These are phyloP conservation scores for Fusarium sarcochroum DNA, from an alignment of 2,329 filamentous ascomycete genomes.

Conservation along the genomic window DNA sequence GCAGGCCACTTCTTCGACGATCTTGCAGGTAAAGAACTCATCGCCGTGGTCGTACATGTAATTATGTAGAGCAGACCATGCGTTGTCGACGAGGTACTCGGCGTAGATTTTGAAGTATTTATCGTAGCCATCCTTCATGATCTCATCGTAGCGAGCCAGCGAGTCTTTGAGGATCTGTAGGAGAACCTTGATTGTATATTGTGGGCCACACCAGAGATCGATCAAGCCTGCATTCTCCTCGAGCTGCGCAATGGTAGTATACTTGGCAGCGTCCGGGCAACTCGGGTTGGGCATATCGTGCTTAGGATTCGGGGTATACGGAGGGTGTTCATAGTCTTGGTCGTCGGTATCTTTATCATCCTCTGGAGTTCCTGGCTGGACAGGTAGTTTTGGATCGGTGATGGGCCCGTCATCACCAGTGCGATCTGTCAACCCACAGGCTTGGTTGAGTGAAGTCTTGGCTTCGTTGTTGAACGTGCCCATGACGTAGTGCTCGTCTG, in stretches of 20 bases:
- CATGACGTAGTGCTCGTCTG: too few species aligned
- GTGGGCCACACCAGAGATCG: neutral
- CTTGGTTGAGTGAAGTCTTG: too few species aligned
- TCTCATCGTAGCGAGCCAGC: neutral
- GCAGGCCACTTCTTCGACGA: neutral
- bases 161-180: neutral
- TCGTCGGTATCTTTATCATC: too few species aligned
- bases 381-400: too few species aligned
- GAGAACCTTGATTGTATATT: neutral
- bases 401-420: too few species aligned
- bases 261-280: neutral
- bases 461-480: too few species aligned
- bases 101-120: slow-evolving; percentile 1
- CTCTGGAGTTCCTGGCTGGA: too few species aligned
- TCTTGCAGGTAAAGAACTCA: slow-evolving; percentile 6
- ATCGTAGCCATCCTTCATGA: neutral
- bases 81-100: neutral
- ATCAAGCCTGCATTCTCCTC: neutral
- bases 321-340: too few species aligned
- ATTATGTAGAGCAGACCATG: neutral
- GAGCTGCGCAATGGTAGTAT: neutral
- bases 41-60: neutral
- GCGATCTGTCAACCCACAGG: too few species aligned
- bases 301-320: neutral
- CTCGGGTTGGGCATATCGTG: neutral